Evolutionary conservation across 306 rosid genomes (phyloP).

Genomic region (Vigna hirtella): DNA sequence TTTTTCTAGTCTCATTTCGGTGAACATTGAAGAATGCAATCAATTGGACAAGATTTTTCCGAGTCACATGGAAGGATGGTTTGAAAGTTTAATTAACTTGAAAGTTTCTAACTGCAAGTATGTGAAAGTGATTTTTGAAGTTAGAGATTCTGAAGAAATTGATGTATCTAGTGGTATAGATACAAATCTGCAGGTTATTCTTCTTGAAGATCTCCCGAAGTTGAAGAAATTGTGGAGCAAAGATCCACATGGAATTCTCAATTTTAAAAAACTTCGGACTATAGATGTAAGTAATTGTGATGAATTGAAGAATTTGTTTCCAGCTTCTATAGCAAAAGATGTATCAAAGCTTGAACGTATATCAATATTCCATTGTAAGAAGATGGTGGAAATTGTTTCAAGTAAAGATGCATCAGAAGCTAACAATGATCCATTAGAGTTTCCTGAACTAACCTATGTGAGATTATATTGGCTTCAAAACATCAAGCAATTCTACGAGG

Average conservation of each 20-base stretch:
- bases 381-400: too few relatives aligned
- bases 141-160: neutral
- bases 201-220: neutral
- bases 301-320: neutral
- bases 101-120: neutral
- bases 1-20: neutral
- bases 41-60: slow-evolving; percentile 35
- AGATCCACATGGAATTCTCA: slow-evolving; percentile 4
- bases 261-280: neutral
- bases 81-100: neutral
- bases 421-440: too few relatives aligned
- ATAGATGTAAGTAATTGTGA: neutral
- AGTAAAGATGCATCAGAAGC: too few relatives aligned
- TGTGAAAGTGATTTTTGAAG: slow-evolving; percentile 39
- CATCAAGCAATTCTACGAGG: too few relatives aligned
- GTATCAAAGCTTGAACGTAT: too few relatives aligned
- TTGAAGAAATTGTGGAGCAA: neutral
- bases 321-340: too few relatives aligned
- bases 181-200: neutral
- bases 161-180: neutral
- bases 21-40: neutral
- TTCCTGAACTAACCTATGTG: too few relatives aligned
- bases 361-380: too few relatives aligned
- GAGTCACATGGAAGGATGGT: slow-evolving; percentile 3
- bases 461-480: too few relatives aligned